Evolutionary conservation across 1,284 basidiomycete genomes (phyloP), one percentile per base, ranked within the genome.

Genomic region (Xanthoconium separans): DNA sequence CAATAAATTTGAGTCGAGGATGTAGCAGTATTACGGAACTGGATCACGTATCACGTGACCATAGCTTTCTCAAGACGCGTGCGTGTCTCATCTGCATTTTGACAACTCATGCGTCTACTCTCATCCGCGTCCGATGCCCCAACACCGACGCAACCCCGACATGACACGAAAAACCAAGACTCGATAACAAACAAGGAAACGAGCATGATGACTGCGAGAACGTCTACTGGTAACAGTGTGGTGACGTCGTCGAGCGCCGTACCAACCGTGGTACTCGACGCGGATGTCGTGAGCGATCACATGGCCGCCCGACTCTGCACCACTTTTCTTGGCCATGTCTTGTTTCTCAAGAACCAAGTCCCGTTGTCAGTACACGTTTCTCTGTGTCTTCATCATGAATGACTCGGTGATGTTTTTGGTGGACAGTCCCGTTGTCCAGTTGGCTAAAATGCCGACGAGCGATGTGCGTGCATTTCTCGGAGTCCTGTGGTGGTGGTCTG

Each of bases 301-400:
- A 76, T 87, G 66, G 87, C 87, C 6, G 80, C 83, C 5, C 77
- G 76, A 20, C 76, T 90, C 3, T 80, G 85, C 5, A 73, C 75
- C 15, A 80, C 78, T 54, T 66, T 89, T 16, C 70, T 91, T 0
- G 81, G 81, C 0, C 85, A 90, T 62, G 75, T 88, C 1, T 67
- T 91, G 16, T 91, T 87, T 64, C 72, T 89, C 49, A 91, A 91
- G 65, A 84, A 78, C 56, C 88, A 91, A 61, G 74, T 89, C 0
- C 89, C 88, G 3, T 82, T 91, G 88, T 90, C 60, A 69, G 87
- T 78, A 4, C 16, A 31, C 30, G 20, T 39, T 41, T 39, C 51
- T 20, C 20, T 18, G 13, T n/a, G 11, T 45, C 7, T 12, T 11
- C 24, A 9, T 44, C 27, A 27, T 6, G 27, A 27, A 27, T 27